These are phyloP conservation scores for Blastocystis hominis DNA, from an alignment of 352 stramenopile species.

Conservation along the genomic window DNA sequence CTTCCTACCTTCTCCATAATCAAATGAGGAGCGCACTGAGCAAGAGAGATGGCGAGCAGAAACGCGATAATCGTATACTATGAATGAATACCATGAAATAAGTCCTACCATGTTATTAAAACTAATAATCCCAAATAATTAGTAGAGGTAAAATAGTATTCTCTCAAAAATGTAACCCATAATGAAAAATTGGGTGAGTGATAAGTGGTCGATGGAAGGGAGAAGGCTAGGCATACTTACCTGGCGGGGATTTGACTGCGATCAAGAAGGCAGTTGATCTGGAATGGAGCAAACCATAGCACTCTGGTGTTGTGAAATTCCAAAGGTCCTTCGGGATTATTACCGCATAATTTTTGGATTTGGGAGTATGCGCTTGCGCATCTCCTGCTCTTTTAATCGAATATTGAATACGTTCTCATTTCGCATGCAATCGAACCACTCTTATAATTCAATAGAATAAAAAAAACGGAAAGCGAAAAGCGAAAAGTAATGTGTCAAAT, in stretches of 20 bases:
- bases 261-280: slow-evolving; percentile 45
- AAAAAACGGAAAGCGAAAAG: no score
- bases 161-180: slow-evolving; percentile 3
- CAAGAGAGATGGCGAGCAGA: neutral
- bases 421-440: no score
- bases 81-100: neutral
- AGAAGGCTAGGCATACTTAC: slow-evolving; percentile 3
- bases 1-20: neutral
- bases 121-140: no score
- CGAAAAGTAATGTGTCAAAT: no score
- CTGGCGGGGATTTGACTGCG: slow-evolving; percentile 39
- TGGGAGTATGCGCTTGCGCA: slow-evolving; percentile 43
- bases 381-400: slow-evolving; percentile 1
- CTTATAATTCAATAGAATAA: no score
- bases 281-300: slow-evolving; percentile 6
- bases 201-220: neutral
- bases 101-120: neutral
- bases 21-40: neutral
- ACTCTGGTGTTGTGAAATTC: slow-evolving; percentile 44
- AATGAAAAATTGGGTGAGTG: neutral
- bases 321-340: slow-evolving; percentile 6
- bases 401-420: no score
- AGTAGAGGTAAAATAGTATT: no score
- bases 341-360: slow-evolving; percentile 49
- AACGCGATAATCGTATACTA: neutral